Evolutionary conservation across 2,329 filamentous ascomycete genomes (phyloP).

Genomic region (Fusarium decemcellulare): DNA sequence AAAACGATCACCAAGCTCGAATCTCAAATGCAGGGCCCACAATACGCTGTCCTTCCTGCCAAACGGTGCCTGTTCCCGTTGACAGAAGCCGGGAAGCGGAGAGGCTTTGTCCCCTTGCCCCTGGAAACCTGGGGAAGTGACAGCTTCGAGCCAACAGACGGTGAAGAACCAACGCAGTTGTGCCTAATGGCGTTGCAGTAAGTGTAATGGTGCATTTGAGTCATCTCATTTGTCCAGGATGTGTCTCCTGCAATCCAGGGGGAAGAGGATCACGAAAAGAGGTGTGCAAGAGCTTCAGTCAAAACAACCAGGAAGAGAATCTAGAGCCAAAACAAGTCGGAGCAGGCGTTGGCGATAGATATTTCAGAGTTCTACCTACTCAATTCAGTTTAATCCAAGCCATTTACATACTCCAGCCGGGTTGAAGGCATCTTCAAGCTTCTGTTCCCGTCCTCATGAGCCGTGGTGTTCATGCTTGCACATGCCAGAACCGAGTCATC

Average conservation of each 20-base stretch:
- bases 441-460: too few species aligned
- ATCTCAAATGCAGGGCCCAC: background rate
- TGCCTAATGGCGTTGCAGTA: background rate
- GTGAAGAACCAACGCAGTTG: background rate
- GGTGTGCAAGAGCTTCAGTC: too few species aligned
- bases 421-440: background rate
- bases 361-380: too few species aligned
- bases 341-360: too few species aligned
- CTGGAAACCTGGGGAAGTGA: conserved; percentile 9
- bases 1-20: background rate
- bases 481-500: conserved; percentile 4
- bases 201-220: conserved; percentile 5
- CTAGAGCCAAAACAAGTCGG: too few species aligned
- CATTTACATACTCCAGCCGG: conserved; percentile 35
- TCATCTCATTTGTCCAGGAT: background rate
- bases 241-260: background rate
- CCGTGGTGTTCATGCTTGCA: background rate
- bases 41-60: background rate
- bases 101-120: background rate
- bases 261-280: too few species aligned
- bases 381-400: too few species aligned
- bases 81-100: conserved; percentile 2
- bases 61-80: conserved; percentile 8
- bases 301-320: too few species aligned
- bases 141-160: conserved; percentile 11